These are phyloP conservation scores for Macroventuria anomochaeta DNA, from an alignment of 2,329 filamentous ascomycete genomes.

Conservation along the genomic window DNA sequence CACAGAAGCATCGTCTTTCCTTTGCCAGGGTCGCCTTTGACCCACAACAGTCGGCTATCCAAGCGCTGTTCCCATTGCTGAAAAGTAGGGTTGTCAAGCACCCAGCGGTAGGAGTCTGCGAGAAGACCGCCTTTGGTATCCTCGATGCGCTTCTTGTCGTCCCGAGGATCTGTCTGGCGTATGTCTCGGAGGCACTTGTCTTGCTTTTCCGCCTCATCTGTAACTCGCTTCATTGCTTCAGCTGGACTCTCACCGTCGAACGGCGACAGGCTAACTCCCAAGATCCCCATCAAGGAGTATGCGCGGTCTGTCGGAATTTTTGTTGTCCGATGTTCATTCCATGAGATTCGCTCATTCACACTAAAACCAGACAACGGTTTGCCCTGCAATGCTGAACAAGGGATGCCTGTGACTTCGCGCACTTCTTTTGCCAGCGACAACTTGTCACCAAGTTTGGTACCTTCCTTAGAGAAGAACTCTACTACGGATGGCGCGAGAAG, in stretches of 20 bases:
- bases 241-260: conserved; percentile 10
- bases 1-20: conserved; percentile 51
- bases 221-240: conserved; percentile 19
- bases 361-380: conserved; percentile 3
- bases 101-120: too few species aligned
- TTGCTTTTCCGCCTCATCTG: too few species aligned
- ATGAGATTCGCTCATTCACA: conserved; percentile 16
- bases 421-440: neutral
- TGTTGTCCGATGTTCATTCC: conserved; percentile 16
- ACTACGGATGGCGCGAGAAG: conserved; percentile 6
- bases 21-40: too few species aligned
- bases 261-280: conserved; percentile 16
- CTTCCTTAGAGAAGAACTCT: conserved; percentile 17
- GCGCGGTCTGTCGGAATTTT: conserved; percentile 10
- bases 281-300: conserved; percentile 21
- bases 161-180: too few species aligned
- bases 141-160: too few species aligned
- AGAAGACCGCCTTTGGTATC: too few species aligned
- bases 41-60: too few species aligned
- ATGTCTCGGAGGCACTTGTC: too few species aligned
- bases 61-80: too few species aligned
- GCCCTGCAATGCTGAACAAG: neutral
- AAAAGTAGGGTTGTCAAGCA: too few species aligned
- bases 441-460: neutral
- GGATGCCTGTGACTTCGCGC: neutral